phyloP scores from a whole-genome alignment of 192 early-diverging fungal genomes.

The Coemansia javaensis region DNA sequence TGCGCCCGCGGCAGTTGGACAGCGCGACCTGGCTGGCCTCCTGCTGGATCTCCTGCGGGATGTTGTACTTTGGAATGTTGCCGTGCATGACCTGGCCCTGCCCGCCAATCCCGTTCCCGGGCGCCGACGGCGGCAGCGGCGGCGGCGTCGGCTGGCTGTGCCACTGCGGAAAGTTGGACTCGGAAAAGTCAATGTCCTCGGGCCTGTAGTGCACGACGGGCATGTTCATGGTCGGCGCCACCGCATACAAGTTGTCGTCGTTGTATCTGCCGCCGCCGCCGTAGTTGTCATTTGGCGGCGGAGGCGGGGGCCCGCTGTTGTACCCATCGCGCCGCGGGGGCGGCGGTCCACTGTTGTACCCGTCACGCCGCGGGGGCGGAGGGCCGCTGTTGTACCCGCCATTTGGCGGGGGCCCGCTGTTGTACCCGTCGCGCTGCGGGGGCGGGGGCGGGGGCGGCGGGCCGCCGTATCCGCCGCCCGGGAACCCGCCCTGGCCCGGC shows the following conservation, averaged over 20 bases:
- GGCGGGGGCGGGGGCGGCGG: slow-evolving; percentile 4
- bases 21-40: slow-evolving; percentile 40
- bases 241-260: no score
- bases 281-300: background rate
- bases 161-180: slow-evolving; percentile 39
- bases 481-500: background rate
- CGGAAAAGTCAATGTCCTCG: slow-evolving; percentile 47
- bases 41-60: slow-evolving; percentile 47
- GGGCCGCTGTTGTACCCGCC: slow-evolving; percentile 5
- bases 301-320: background rate
- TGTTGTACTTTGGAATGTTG: slow-evolving; percentile 42
- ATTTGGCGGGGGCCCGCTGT: no score
- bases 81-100: slow-evolving; percentile 30
- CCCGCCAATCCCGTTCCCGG: slow-evolving; percentile 9
- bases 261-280: slow-evolving; percentile 6
- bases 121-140: slow-evolving; percentile 6
- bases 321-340: slow-evolving; percentile 9
- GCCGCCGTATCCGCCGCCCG: slow-evolving; percentile 13
- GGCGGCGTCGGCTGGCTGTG: slow-evolving; percentile 19
- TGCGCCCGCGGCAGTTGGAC: slow-evolving; percentile 57
- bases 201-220: slow-evolving; percentile 28
- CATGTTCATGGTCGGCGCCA: slow-evolving; percentile 34
- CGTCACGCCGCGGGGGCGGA: slow-evolving; percentile 1
- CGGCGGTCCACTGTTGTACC: no score
- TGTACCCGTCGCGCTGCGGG: background rate